Conservation (phyloP, 257 asterid species). For the Osmanthus fragrans region DNA sequence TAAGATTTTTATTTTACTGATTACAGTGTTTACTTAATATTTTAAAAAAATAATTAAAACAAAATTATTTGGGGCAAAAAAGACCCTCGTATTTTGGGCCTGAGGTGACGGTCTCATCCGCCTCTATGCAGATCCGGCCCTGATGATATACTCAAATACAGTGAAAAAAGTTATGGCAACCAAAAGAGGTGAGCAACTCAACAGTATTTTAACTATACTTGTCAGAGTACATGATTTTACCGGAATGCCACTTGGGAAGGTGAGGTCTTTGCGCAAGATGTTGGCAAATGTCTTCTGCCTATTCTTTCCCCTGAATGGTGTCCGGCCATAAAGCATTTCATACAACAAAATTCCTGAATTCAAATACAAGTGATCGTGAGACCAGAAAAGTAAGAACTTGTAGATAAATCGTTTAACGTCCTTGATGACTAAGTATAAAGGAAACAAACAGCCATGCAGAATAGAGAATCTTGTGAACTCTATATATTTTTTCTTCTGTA, state of each 20-base stretch:
- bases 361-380: conserved; percentile 12
- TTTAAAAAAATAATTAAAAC: too few species aligned
- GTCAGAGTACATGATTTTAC: conserved; percentile 34
- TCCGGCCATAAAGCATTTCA: conserved; percentile 94
- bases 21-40: too few species aligned
- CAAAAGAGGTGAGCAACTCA: too few species aligned
- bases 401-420: background rate
- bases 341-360: conserved; percentile 78
- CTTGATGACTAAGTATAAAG: background rate
- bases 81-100: too few species aligned
- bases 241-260: conserved; percentile 97
- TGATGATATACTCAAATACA: too few species aligned
- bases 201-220: background rate
- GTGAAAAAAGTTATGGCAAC: too few species aligned
- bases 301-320: conserved; percentile 96
- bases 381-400: conserved; percentile 4
- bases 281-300: conserved; percentile 94
- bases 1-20: too few species aligned
- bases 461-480: background rate
- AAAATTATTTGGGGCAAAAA: too few species aligned
- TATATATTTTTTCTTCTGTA: background rate
- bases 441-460: background rate
- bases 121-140: too few species aligned
- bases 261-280: conserved; percentile 89
- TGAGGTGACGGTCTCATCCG: too few species aligned